Evolutionary conservation across 495 filamentous ascomycete species (phyloP).

Genomic region (Penicillium dipodomyicola): DNA sequence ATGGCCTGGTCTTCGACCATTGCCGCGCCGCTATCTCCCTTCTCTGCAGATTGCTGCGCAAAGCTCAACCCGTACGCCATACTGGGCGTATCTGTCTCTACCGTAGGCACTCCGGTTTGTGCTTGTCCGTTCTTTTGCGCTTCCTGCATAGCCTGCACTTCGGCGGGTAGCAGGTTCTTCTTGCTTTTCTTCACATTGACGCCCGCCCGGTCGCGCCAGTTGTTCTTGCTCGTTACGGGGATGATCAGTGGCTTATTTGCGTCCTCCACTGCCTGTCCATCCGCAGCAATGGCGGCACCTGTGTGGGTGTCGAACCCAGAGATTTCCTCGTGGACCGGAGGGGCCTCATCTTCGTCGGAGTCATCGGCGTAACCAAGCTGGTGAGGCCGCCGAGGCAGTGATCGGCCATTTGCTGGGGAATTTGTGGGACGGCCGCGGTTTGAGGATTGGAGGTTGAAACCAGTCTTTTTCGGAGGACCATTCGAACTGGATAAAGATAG

Average conservation of each 20-base stretch:
- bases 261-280: conserved; percentile 27
- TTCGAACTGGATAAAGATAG: conserved; percentile 31
- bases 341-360: conserved; percentile 46
- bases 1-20: conserved; percentile 31
- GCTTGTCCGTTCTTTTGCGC: conserved; percentile 34
- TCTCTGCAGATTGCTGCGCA: conserved; percentile 27
- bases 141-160: conserved; percentile 48
- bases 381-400: conserved; percentile 39
- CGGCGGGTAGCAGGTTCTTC: conserved; percentile 51
- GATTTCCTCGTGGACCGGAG: conserved; percentile 49
- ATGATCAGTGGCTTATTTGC: conserved; percentile 60
- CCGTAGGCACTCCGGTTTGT: conserved; percentile 24
- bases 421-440: conserved; percentile 22
- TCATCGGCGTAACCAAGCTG: conserved; percentile 41
- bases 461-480: conserved; percentile 29
- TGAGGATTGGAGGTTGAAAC: conserved; percentile 35
- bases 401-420: conserved; percentile 18
- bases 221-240: conserved; percentile 60
- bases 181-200: conserved; percentile 51
- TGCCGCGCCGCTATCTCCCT: conserved; percentile 20
- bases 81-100: conserved; percentile 40
- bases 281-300: conserved; percentile 52
- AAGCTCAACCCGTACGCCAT: conserved; percentile 49
- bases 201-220: conserved; percentile 62
- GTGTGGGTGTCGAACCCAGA: conserved; percentile 58